Percentiles rank a stretch among this genome's conserved stretches.
These are phyloP conservation scores for Alnus rubra DNA, from an alignment of 306 rosid genomes.

Conservation along the genomic window DNA sequence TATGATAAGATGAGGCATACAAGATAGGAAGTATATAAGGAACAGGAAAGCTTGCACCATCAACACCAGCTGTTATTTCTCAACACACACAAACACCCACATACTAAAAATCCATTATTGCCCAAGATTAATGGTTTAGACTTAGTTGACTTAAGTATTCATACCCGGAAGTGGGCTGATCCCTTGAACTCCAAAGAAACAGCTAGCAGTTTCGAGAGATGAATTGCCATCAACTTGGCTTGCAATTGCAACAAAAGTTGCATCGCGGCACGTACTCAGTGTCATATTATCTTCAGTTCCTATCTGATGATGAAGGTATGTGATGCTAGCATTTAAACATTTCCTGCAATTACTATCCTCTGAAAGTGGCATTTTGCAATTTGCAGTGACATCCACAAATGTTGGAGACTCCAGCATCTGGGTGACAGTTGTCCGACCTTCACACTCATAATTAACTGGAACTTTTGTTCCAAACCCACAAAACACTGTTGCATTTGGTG, in stretches of 20 bases:
- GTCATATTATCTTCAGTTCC: constrained; percentile 76
- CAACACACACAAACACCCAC: neutral
- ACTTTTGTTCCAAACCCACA: constrained; percentile 91
- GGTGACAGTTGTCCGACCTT: constrained; percentile 70
- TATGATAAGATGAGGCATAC: neutral
- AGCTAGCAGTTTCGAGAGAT: constrained; percentile 71
- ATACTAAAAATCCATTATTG: neutral
- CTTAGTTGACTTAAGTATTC: neutral
- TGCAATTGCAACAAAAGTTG: constrained; percentile 76
- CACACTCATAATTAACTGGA: constrained; percentile 77
- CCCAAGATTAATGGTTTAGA: neutral
- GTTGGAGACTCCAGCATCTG: constrained; percentile 88
- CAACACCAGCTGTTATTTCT: neutral
- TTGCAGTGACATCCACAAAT: constrained; percentile 55
- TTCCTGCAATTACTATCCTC: constrained; percentile 70
- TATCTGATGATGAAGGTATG: constrained; percentile 66
- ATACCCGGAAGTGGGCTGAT: constrained; percentile 63
- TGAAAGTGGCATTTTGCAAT: constrained; percentile 66
- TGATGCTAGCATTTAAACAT: constrained; percentile 79
- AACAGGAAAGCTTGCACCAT: neutral
- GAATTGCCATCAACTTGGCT: constrained; percentile 71
- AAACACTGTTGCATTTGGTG: constrained; percentile 68
- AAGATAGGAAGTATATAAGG: neutral
- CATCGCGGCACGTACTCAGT: constrained; percentile 87
- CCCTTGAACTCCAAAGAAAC: constrained; percentile 92